Base-by-base conservation (phyloP, 2,329 filamentous ascomycete genomes). In the Podosphaera fusca region DNA sequence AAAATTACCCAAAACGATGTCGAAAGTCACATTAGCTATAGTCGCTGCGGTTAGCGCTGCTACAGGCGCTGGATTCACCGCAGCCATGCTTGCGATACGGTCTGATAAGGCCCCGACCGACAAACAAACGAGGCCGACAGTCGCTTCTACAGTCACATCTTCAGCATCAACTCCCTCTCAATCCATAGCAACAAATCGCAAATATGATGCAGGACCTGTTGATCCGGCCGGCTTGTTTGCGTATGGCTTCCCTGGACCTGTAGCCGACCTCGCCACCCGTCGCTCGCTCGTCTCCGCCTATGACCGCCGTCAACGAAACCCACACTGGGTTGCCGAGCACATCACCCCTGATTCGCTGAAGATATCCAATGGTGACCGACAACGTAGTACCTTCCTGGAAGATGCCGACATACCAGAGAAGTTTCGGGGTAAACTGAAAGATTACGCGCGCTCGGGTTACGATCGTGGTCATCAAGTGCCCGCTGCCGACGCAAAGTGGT, bases 401-500 rank as follows among this genome's bases (percentile, higher is more conserved):
- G 92, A 98, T 70, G 69, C 75, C 2, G 70, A 71, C 31, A 83
- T 98, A 57, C 92, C 92, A 0, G 76, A 84, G 56, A 82, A 85
- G 71, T 98, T 95, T 75, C 84, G 89, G 61, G 92, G 86, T 58
- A 84, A 83, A 69, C 76, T 98, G 58, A 84, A 87, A 69, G 92
- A 98, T 74, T 98, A 98, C 74, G 89, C 83, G 74, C 85, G 90
- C 63, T 89, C 83, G 45, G 92, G 92, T 65, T 98, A 94, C 70
- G 92, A 98, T 70, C 80, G 92, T 42, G 92, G 92, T 60, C 92
- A 98, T 72, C 92, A 98, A 72, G 90, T 96, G 8, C 92, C 92
- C 8, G 92, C 92, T 4, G 92, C 92, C 46, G 92, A 98, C 71
- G 87, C 85, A 58, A 94, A 94, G 73, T 98, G 92, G 89, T 86